phyloP scores from a whole-genome alignment of 1,284 basidiomycete genomes.

The Pyrrhoderma lamaoense region DNA sequence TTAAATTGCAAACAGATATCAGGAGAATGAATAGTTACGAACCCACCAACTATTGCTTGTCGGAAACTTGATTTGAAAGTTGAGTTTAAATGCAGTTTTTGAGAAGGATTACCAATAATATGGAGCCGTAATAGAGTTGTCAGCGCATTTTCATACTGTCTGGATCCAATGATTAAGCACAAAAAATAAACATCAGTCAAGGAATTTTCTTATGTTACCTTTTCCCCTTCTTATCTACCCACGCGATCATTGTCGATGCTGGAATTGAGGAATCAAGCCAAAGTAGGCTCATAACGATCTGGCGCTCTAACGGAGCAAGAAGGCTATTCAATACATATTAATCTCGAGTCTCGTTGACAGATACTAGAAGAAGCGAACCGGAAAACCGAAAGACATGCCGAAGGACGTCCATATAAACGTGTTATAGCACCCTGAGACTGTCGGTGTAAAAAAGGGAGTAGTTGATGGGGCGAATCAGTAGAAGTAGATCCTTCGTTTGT shows the following conservation, averaged over 20 bases:
- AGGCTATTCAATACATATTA: slow-evolving; percentile 45
- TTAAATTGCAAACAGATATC: no score
- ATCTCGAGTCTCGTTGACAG: slow-evolving; percentile 15
- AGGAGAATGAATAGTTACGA: no score
- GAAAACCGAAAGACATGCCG: slow-evolving; percentile 91
- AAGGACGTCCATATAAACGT: slow-evolving; percentile 83
- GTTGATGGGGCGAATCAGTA: slow-evolving; percentile 40
- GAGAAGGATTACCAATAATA: slow-evolving; percentile 58
- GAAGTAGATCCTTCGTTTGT: slow-evolving; percentile 1
- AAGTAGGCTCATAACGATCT: slow-evolving; percentile 85
- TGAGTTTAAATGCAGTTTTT: slow-evolving; percentile 62
- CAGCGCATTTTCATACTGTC: slow-evolving; percentile 68
- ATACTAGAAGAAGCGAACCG: slow-evolving; percentile 41
- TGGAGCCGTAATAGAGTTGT: slow-evolving; percentile 63
- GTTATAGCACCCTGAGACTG: slow-evolving; percentile 82
- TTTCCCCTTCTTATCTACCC: slow-evolving; percentile 72
- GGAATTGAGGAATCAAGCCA: slow-evolving; percentile 83
- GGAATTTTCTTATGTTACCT: slow-evolving; percentile 41
- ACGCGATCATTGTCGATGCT: slow-evolving; percentile 68
- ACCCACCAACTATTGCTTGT: slow-evolving; percentile 92
- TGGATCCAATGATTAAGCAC: slow-evolving; percentile 28
- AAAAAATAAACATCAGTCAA: background rate
- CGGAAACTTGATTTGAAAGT: slow-evolving; percentile 77
- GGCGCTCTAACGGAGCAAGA: slow-evolving; percentile 79
- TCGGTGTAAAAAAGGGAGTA: slow-evolving; percentile 79